Evolutionary conservation across 2,329 filamentous ascomycete species (phyloP).

Genomic region (Blastomyces percursus): DNA sequence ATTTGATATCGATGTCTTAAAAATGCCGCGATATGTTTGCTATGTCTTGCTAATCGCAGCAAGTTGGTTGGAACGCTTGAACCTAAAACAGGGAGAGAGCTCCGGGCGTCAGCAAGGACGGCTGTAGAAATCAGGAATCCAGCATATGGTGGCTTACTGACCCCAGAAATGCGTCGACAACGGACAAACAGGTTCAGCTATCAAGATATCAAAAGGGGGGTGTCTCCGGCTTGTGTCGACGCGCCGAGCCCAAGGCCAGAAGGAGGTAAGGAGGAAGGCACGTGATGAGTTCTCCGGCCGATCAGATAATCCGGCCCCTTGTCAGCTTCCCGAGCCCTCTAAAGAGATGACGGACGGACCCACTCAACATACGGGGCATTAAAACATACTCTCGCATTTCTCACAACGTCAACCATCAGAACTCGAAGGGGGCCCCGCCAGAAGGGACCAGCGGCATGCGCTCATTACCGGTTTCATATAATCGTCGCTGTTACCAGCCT

Average conservation of each 20-base stretch:
- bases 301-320: conserved; percentile 1
- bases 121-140: background rate
- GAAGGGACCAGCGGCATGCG: background rate
- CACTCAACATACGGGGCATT: no score
- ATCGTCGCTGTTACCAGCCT: background rate
- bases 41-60: background rate
- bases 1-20: background rate
- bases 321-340: no score
- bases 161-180: background rate
- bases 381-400: no score
- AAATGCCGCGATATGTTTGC: background rate
- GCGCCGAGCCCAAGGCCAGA: background rate
- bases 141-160: background rate
- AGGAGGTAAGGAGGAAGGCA: background rate
- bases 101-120: background rate
- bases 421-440: background rate
- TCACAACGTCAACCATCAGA: background rate
- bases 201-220: background rate
- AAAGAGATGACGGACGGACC: no score
- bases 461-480: background rate
- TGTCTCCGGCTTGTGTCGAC: background rate
- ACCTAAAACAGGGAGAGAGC: background rate
- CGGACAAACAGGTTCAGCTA: background rate
- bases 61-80: background rate
- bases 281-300: background rate